Evolutionary conservation across 2,329 filamentous ascomycete species (phyloP).

Genomic region (Berkeleyomyces rouxiae): DNA sequence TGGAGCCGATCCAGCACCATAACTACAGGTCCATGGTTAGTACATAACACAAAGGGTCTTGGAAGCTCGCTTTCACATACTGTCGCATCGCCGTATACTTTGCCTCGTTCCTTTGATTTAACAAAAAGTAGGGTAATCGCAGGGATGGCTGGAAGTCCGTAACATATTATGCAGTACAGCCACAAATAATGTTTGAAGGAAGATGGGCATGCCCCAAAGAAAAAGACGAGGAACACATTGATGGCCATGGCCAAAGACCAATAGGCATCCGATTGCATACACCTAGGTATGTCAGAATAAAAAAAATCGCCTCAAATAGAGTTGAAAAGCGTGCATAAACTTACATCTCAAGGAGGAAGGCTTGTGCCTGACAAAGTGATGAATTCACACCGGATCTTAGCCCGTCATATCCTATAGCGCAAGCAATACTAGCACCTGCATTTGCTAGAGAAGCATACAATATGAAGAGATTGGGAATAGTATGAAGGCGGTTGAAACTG

Average conservation of each 20-base stretch:
- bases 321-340: constrained; percentile 19
- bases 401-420: constrained; percentile 53
- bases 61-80: constrained; percentile 22
- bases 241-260: constrained; percentile 72
- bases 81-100: constrained; percentile 40
- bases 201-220: constrained; percentile 41
- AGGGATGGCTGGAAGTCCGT: constrained; percentile 53
- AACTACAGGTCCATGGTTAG: constrained; percentile 24
- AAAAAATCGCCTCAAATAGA: neutral
- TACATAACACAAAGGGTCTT: neutral
- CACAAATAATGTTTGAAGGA: constrained; percentile 58
- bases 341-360: constrained; percentile 50
- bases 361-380: constrained; percentile 43
- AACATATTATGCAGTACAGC: constrained; percentile 54
- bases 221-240: constrained; percentile 60
- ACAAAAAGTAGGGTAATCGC: constrained; percentile 49
- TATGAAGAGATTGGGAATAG: constrained; percentile 45
- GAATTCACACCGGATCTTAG: constrained; percentile 36
- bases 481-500: constrained; percentile 34
- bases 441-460: constrained; percentile 44
- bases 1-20: constrained; percentile 43
- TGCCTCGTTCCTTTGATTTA: constrained; percentile 21
- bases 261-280: constrained; percentile 59
- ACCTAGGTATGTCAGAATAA: constrained; percentile 30
- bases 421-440: constrained; percentile 44